Base-by-base conservation (phyloP, 1,284 basidiomycete species). In the Rhizoctonia solani region DNA sequence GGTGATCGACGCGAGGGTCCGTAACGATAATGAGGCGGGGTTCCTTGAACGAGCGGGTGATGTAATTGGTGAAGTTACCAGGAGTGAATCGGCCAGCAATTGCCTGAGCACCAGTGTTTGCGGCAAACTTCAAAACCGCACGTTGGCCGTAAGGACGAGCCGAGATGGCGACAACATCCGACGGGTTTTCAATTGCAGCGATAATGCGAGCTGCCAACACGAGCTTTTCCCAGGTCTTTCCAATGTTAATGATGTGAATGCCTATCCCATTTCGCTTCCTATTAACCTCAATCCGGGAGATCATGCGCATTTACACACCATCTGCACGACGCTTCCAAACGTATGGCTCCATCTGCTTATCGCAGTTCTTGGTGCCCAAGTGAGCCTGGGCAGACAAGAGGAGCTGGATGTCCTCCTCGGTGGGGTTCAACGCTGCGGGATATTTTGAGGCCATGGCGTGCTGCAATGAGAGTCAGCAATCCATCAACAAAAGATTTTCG, bases 151-250 rank as follows among this genome's bases (percentile, higher is more conserved):
- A 99, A 70, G 93, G 93, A 74, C 97, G 93, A 69, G 95, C 94
- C 71, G 94, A 95, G 81, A 99, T 98, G 77, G 97, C 96, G 81
- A 92, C 94, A 76, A 99, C 87, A 80, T 99, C 96, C 79, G 92
- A 90, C 72, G 96, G 95, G 87, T 98, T 98, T 81, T 98, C 95
- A 74, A 98, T 89, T 68, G 92, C 88, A 73, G 93, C 93, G 75
- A 96, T 94, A 77, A 96, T 86, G 79, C 95, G 92, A 71, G 94
- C 95, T 70, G 95, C 94, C 74, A 96, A 85, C 72, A 97, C 92
- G 73, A 99, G 86, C 83, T 99, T 99, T 83, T 98, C 95, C 96
- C 95, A 98, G 74, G 96, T 99, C 88, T 98, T 98, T 78, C 95
- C 95, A 75, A 98, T 89, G 89, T 99, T 98, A 76, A 98, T 81